These are phyloP conservation scores for Pistacia vera DNA, from an alignment of 345 rosid species.

Conservation along the genomic window DNA sequence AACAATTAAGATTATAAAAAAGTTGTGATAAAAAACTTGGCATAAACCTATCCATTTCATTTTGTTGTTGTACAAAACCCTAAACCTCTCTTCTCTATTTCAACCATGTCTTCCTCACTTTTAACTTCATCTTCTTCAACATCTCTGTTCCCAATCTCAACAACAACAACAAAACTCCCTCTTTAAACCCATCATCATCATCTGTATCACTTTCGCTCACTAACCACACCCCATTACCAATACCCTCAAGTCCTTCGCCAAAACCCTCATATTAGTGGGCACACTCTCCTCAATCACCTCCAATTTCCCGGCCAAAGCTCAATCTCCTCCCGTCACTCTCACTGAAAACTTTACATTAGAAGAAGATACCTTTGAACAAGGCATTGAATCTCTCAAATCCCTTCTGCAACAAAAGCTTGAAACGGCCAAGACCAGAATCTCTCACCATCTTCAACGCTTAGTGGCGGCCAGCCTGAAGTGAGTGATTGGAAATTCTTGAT, in stretches of 20 bases:
- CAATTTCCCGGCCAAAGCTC: background rate
- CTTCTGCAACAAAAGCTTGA: background rate
- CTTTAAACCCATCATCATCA: background rate
- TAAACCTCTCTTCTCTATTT: background rate
- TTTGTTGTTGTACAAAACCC: background rate
- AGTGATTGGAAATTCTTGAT: too few species aligned
- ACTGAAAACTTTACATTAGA: background rate
- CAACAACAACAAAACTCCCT: background rate
- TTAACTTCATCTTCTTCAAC: background rate
- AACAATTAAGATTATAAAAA: too few species aligned
- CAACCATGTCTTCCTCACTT: background rate
- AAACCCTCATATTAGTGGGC: background rate
- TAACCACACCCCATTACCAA: background rate
- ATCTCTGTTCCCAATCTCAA: background rate
- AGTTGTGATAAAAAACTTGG: too few species aligned
- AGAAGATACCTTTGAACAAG: background rate
- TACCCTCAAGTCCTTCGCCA: background rate
- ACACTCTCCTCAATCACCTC: background rate
- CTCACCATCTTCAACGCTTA: too few species aligned
- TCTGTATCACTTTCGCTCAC: background rate
- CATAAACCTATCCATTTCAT: too few species aligned
- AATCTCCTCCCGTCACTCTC: background rate
- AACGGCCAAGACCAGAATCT: too few species aligned
- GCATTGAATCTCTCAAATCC: background rate
- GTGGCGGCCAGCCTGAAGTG: too few species aligned